These are phyloP conservation scores for Annona cherimola DNA, from an alignment of 164 flowering plant genomes.

Conservation along the genomic window DNA sequence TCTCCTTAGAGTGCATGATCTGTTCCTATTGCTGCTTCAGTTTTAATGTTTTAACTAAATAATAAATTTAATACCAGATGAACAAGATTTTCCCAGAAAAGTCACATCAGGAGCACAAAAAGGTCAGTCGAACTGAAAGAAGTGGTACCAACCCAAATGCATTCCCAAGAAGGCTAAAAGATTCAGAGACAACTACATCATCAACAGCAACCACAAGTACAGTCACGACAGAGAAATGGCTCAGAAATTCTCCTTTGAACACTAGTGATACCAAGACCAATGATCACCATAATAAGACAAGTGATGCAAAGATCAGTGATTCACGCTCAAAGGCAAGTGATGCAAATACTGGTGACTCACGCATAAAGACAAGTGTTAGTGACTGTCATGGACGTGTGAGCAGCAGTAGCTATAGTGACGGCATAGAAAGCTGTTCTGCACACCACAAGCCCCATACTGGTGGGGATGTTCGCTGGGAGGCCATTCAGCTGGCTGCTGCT, in stretches of 20 bases:
- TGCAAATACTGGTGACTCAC: slow-evolving; percentile 11
- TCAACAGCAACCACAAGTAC: slow-evolving; percentile 4
- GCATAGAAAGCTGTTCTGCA: slow-evolving; percentile 37
- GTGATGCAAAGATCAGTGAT: slow-evolving; percentile 15
- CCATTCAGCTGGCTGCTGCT: slow-evolving; percentile 36
- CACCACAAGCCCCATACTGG: slow-evolving; percentile 72
- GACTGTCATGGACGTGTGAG: slow-evolving; percentile 11
- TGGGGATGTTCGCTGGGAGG: slow-evolving; percentile 76
- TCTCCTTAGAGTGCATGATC: neutral
- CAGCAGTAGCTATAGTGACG: slow-evolving; percentile 26
- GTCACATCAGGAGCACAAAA: slow-evolving; percentile 14
- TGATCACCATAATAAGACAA: slow-evolving; percentile 2
- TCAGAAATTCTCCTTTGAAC: neutral
- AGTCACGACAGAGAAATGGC: slow-evolving; percentile 2
- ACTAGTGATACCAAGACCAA: slow-evolving; percentile 14
- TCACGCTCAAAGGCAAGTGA: slow-evolving; percentile 11
- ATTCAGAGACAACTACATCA: slow-evolving; percentile 13
- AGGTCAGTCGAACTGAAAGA: slow-evolving; percentile 12
- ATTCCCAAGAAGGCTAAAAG: slow-evolving; percentile 5
- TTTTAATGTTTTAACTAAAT: neutral
- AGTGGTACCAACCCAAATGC: slow-evolving; percentile 5
- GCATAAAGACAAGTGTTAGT: neutral
- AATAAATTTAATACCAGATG: slow-evolving; percentile 18
- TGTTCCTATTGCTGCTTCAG: neutral
- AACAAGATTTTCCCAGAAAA: slow-evolving; percentile 21